Percentiles rank a stretch among this genome's conserved stretches.
Conservation (phyloP, 371 early-diverging fungal species). For the Amoeboaphelidium protococcarum region DNA sequence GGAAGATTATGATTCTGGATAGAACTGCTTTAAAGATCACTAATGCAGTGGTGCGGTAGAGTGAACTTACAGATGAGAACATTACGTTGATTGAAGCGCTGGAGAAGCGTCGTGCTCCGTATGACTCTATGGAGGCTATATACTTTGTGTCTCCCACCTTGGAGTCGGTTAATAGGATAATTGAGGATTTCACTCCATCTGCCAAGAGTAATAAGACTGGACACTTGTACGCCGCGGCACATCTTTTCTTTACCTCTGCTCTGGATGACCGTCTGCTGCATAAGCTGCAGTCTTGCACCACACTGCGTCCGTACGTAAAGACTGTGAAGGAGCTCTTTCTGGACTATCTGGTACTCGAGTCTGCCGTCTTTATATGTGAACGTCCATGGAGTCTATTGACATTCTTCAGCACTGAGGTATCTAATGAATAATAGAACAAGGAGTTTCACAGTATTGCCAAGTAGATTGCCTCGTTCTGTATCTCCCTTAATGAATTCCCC, state of each 20-base stretch:
- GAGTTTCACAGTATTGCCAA: neutral
- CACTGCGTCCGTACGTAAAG: conserved; percentile 26
- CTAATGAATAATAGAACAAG: conserved; percentile 20
- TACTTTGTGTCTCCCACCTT: conserved; percentile 63
- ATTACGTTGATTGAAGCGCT: conserved; percentile 52
- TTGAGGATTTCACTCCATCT: conserved; percentile 46
- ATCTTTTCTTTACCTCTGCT: conserved; percentile 44
- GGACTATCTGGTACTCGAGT: conserved; percentile 38
- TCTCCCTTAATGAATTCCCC: conserved; percentile 52
- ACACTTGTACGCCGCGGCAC: conserved; percentile 39
- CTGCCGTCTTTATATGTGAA: conserved; percentile 46
- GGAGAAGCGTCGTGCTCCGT: conserved; percentile 46
- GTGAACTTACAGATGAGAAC: conserved; percentile 73
- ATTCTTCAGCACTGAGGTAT: conserved; percentile 19
- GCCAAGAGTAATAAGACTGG: neutral
- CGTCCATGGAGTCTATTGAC: conserved; percentile 29
- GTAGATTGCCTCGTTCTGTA: conserved; percentile 18
- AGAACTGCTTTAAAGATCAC: conserved; percentile 49
- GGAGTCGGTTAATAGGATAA: conserved; percentile 39
- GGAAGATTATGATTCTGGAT: conserved; percentile 80
- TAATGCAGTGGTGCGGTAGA: conserved; percentile 62
- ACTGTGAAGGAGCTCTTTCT: conserved; percentile 48
- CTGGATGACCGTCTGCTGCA: conserved; percentile 26
- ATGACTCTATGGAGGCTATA: conserved; percentile 61
- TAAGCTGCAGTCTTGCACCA: conserved; percentile 24